Evolutionary conservation across 2,329 filamentous ascomycete genomes (phyloP), one percentile per base, ranked within the genome.

Genomic region (Colletotrichum spinosum): DNA sequence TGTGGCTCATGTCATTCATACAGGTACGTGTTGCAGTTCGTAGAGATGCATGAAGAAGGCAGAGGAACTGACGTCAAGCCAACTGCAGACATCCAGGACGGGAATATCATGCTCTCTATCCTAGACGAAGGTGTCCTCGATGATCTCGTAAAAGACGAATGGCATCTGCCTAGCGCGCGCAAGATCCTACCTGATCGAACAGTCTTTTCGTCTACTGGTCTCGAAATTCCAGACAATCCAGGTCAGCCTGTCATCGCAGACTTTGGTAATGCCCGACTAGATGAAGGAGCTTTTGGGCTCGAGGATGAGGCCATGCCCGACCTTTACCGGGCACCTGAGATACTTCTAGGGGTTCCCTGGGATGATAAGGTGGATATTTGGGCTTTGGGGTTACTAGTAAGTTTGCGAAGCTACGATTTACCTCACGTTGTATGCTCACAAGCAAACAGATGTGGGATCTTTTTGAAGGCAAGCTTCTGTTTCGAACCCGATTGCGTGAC

Each of bases 291-390:
- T 5, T 66, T 66, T 8, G 38, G 41, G 2, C 55, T 66, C 8
- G 60, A 72, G 6, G 73, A 72, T 6, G 70, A 75, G 56, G 71
- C 76, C 25, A 76, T 77, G 73, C 76, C 75, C 2, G 69, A 68
- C 34, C 56, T 76, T 11, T 78, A 78, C 60, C 67, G 76, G 39
- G 75, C 75, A 4, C 76, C 75, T 12, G 76, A 78, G 60, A 70
- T 78, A 2, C 73, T 78, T 13, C 38, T 78, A 10, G 72, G 71
- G 13, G 74, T 77, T 67, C 68, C 75, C 34, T 78, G 76, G 76
- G 68, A 69, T 13, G 72, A 71, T 34, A 75, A 74, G 65, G 70
- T 78, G 37, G 76, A 77, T 52, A 72, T 78, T 1, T 78, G 76
- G 76, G 63, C 63, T 0, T 8, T 66, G 7, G 63, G 63, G 5